These are phyloP conservation scores for Phytophthora pluvialis DNA, from an alignment of 352 stramenopile species.

Conservation along the genomic window DNA sequence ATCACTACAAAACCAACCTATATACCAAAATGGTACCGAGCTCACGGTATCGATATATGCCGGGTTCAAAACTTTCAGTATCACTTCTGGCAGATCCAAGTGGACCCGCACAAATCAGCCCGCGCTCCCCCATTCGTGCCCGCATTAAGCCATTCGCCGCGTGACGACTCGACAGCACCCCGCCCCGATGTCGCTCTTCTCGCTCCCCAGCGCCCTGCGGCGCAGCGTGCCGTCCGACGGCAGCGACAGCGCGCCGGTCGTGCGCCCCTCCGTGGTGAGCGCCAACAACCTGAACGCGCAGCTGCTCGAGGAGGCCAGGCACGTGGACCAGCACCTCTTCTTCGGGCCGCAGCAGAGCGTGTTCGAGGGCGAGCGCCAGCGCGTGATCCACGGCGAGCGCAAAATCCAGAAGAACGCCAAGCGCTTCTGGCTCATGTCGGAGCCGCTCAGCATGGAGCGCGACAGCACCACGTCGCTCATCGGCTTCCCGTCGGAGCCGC, in stretches of 20 bases:
- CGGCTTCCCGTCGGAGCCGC: slow-evolving; percentile 56
- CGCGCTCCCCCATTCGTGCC: slow-evolving; percentile 22
- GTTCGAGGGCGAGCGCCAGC: slow-evolving; percentile 80
- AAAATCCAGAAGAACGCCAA: slow-evolving; percentile 88
- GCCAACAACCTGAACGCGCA: slow-evolving; percentile 74
- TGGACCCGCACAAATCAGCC: slow-evolving; percentile 31
- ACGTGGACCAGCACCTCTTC: slow-evolving; percentile 79
- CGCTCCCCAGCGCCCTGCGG: slow-evolving; percentile 73
- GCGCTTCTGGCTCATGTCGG: slow-evolving; percentile 86
- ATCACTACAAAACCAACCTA: not conserved
- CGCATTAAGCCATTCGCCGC: slow-evolving; percentile 40
- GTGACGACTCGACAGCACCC: slow-evolving; percentile 21
- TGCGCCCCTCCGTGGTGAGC: slow-evolving; percentile 75
- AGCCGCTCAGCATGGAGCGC: slow-evolving; percentile 80
- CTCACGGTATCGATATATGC: slow-evolving; percentile 1
- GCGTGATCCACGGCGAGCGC: slow-evolving; percentile 87
- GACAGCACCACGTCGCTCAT: slow-evolving; percentile 83
- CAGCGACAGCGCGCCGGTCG: slow-evolving; percentile 43
- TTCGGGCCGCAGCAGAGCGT: slow-evolving; percentile 78
- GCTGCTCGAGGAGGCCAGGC: slow-evolving; percentile 67
- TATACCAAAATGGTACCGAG: not conserved
- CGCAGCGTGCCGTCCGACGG: slow-evolving; percentile 59
- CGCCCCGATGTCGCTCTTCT: slow-evolving; percentile 80
- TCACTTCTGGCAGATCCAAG: slow-evolving; percentile 1
- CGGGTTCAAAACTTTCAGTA: slow-evolving; percentile 2